A percentile compares a stretch with the other conserved stretches of the same genome.
Evolutionary conservation across 2,329 filamentous ascomycete genomes (phyloP).

Genomic region (Venturia pyrina): DNA sequence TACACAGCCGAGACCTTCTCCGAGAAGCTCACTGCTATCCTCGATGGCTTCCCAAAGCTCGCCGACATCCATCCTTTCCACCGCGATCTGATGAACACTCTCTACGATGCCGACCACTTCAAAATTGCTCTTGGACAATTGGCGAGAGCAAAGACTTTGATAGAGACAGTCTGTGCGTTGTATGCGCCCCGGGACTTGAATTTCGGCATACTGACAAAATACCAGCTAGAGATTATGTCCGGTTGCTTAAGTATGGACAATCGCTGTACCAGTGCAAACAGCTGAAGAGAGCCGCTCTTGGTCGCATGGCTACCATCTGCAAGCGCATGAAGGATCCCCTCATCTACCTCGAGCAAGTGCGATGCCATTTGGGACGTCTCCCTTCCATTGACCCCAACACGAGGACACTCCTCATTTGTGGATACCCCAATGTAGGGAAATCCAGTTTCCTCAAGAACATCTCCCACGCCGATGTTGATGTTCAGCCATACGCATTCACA

Average conservation of each 20-base stretch:
- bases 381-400: conserved; percentile 98
- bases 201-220: background rate
- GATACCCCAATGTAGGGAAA: conserved; percentile 97
- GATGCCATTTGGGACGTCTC: conserved; percentile 93
- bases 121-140: conserved; percentile 92
- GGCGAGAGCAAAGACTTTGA: conserved; percentile 89
- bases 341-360: conserved; percentile 89
- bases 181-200: background rate
- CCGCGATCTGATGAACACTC: conserved; percentile 86
- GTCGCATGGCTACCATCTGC: conserved; percentile 96
- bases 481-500: conserved; percentile 97
- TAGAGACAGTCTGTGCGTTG: conserved; percentile 63
- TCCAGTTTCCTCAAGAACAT: conserved; percentile 90
- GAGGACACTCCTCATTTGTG: conserved; percentile 88
- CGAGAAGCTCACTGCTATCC: conserved; percentile 83
- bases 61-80: conserved; percentile 94
- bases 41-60: conserved; percentile 86
- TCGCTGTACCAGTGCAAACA: conserved; percentile 98
- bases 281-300: conserved; percentile 88
- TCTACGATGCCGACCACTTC: conserved; percentile 92
- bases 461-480: conserved; percentile 88
- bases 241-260: conserved; percentile 91
- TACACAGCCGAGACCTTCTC: conserved; percentile 95
- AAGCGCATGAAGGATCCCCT: conserved; percentile 91
- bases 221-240: conserved; percentile 78